Evolutionary conservation across 495 filamentous ascomycete genomes (phyloP).

Genomic region (Neurospora tetrasperma): DNA sequence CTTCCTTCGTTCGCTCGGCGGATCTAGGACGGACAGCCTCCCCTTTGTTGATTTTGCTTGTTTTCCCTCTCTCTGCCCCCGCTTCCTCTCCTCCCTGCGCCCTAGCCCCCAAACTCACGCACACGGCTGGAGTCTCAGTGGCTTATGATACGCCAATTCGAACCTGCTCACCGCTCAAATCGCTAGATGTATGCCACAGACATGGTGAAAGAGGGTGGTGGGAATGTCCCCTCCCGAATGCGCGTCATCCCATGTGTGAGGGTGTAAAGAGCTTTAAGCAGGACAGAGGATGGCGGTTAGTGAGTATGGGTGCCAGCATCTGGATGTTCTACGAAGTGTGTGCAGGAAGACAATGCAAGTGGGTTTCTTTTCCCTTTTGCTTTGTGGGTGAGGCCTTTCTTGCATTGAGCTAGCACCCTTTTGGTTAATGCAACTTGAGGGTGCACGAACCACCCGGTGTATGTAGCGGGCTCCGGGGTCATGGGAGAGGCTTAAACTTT

Average conservation of each 20-base stretch:
- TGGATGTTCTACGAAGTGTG: background rate
- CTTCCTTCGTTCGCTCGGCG: background rate
- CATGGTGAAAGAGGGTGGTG: background rate
- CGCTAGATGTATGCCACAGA: background rate
- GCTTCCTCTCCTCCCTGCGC: background rate
- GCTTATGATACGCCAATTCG: constrained; percentile 1
- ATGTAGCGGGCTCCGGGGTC: background rate
- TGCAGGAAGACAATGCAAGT: background rate
- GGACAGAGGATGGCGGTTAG: background rate
- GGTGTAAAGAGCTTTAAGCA: background rate
- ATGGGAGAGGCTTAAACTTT: background rate
- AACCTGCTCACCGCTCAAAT: background rate
- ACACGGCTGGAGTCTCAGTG: background rate
- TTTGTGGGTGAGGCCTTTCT: background rate
- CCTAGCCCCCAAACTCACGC: background rate
- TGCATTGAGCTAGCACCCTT: background rate
- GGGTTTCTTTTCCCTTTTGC: background rate
- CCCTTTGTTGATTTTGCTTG: background rate
- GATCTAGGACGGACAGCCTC: background rate
- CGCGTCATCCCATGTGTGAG: background rate
- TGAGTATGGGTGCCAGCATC: background rate
- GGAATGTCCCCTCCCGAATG: background rate
- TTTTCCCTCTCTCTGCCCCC: background rate
- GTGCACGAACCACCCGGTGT: background rate
- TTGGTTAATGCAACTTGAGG: background rate